Percentiles rank a stretch among this genome's conserved stretches.
These are phyloP conservation scores for Candida frijolesensis DNA, from an alignment of 1,139 yeast species.

Conservation along the genomic window DNA sequence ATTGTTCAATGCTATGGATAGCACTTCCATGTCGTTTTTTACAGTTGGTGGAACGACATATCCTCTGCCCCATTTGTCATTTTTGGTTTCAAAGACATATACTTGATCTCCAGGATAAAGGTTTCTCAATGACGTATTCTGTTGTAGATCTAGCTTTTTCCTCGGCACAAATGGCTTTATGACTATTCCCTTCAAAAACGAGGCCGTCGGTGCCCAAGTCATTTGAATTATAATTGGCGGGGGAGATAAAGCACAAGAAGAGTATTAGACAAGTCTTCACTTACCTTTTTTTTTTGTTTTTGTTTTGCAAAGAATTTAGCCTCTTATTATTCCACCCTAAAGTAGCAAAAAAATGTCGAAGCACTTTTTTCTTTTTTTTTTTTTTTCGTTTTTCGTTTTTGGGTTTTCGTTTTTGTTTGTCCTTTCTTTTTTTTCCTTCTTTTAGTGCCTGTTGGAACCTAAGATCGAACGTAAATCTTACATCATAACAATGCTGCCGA, in stretches of 20 bases:
- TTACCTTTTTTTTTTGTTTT: not conserved
- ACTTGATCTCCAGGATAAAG: conserved; percentile 83
- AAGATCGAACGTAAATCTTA: conserved; percentile 2
- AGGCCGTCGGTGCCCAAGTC: conserved; percentile 42
- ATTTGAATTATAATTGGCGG: conserved; percentile 5
- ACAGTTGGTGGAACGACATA: conserved; percentile 64
- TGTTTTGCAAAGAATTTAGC: not conserved
- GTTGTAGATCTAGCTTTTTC: conserved; percentile 47
- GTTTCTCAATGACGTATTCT: conserved; percentile 47
- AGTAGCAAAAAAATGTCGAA: not conserved
- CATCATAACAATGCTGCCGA: not conserved
- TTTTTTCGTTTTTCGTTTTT: not conserved
- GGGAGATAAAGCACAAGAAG: not conserved
- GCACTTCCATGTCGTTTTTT: conserved; percentile 68
- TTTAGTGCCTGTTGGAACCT: not conserved
- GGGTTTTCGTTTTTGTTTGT: not conserved
- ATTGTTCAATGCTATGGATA: conserved; percentile 61
- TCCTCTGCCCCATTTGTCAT: conserved; percentile 78
- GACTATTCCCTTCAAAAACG: conserved; percentile 51
- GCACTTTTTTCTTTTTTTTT: not conserved
- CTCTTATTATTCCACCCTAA: not conserved
- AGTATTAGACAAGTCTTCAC: not conserved
- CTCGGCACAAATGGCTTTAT: conserved; percentile 64
- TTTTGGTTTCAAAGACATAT: conserved; percentile 69
- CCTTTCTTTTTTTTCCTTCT: not conserved